Evolutionary conservation across 176 grass and related monocot genomes (phyloP), one percentile per base, ranked within the genome.

Genomic region (Puccinellia tenuiflora): DNA sequence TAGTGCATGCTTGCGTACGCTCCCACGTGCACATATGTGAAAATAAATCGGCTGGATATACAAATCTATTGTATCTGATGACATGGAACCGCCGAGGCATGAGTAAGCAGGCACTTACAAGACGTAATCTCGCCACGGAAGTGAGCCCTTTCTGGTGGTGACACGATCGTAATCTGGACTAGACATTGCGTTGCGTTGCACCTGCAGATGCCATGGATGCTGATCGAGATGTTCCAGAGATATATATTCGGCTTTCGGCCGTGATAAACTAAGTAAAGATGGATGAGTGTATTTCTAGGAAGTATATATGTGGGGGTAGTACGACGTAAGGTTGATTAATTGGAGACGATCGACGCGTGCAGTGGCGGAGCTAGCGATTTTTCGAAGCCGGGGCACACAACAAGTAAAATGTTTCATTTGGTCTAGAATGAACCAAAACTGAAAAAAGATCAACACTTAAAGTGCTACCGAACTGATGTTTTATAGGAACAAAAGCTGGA

Each of bases 91-190:
- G 53, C 54, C 14, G 4, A 18, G 37, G 21, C 7, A 75, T 85
- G 82, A 81, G 38, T 81, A 89, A 89, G 87, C 68, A 61, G 39
- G 82, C 77, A 89, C 87, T 81, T 59, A 46, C 20, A 50, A 18
- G 20, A 20, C 20, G 60, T 73, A 42, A 79, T 83, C 81, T 72
- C 29, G 65, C 25, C 24, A 53, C 64, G 29, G 73, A 88, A 73
- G 25, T 20, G 20, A 15, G 24, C 26, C 51, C 75, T 83, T 88
- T 88, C 9, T 22, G 52, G n/a, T 65, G 37, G 15, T 35, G 67
- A 72, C 79, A 78, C 56, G 69, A 68, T 59, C n/a, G 9, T 34
- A 34, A 34, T 34, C 33, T 34, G 33, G 33, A 34, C 33, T n/a
- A 34, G 33, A 34, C 33, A 34, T n/a, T n/a, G n/a, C n/a, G n/a